A percentile compares a stretch with the other conserved stretches of the same genome.
Conservation (phyloP, 2,329 filamentous ascomycete species). For the Dactylellina parvicollis region DNA sequence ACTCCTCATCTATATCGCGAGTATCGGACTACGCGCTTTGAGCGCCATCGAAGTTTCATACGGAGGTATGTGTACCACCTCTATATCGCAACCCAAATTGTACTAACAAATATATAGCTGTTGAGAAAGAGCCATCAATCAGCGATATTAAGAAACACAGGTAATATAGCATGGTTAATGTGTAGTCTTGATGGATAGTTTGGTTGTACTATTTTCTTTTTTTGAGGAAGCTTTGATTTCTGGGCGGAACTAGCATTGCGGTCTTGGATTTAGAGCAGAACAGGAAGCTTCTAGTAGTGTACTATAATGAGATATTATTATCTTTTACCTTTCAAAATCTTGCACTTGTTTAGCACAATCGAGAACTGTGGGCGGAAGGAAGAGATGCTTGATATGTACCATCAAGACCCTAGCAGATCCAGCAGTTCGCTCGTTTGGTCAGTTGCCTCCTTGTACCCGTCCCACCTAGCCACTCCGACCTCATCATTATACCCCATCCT, state of each 20-base stretch:
- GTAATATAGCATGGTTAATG: constrained; percentile 69
- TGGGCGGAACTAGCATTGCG: constrained; percentile 33
- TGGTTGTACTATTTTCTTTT: constrained; percentile 14
- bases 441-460: no score
- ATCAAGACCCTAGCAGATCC: no score
- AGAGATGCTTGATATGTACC: no score
- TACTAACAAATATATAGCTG: constrained; percentile 22
- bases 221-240: constrained; percentile 24
- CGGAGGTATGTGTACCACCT: constrained; percentile 19
- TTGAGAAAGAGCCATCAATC: constrained; percentile 68
- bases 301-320: constrained; percentile 30
- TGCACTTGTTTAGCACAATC: background rate
- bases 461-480: no score
- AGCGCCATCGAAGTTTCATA: constrained; percentile 49
- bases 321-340: background rate
- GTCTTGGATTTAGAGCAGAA: constrained; percentile 36
- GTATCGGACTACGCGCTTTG: constrained; percentile 22
- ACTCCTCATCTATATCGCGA: constrained; percentile 23
- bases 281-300: constrained; percentile 26
- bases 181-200: background rate
- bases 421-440: no score
- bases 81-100: background rate
- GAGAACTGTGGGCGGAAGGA: no score
- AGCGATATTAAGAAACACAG: constrained; percentile 39
- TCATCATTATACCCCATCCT: background rate